These are phyloP conservation scores for Botrytis galanthina DNA, from an alignment of 2,329 filamentous ascomycete species.

Conservation along the genomic window DNA sequence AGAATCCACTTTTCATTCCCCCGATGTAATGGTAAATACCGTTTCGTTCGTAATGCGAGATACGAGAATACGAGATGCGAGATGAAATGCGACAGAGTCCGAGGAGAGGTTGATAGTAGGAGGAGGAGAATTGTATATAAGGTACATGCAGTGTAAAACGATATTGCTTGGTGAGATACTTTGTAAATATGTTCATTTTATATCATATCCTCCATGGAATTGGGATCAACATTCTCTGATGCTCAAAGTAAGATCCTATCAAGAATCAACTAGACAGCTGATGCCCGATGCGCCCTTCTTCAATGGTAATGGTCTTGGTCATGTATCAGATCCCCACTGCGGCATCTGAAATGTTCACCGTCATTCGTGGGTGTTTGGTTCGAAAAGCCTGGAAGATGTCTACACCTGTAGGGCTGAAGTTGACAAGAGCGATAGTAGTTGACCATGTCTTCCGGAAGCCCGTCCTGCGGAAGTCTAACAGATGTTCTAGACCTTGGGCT, in stretches of 20 bases:
- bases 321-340: not conserved
- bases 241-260: not conserved
- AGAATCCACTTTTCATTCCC: not conserved
- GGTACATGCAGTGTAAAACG: not conserved
- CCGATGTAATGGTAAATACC: not conserved
- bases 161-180: not conserved
- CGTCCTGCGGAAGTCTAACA: not conserved
- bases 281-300: not conserved
- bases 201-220: not conserved
- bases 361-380: not conserved
- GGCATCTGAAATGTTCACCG: not conserved
- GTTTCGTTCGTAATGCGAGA: not conserved
- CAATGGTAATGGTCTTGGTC: not conserved
- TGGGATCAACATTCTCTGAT: not conserved
- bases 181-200: not conserved
- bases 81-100: not conserved
- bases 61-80: not conserved
- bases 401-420: not conserved
- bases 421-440: too few relatives aligned
- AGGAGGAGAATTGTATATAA: not conserved
- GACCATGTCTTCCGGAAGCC: not conserved
- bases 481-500: not conserved
- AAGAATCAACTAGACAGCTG: not conserved
- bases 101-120: not conserved
- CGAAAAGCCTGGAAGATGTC: not conserved